A percentile compares a stretch with the other conserved stretches of the same genome.
Conservation (phyloP, 73 alveolate species). For the Paramecium bursaria region DNA sequence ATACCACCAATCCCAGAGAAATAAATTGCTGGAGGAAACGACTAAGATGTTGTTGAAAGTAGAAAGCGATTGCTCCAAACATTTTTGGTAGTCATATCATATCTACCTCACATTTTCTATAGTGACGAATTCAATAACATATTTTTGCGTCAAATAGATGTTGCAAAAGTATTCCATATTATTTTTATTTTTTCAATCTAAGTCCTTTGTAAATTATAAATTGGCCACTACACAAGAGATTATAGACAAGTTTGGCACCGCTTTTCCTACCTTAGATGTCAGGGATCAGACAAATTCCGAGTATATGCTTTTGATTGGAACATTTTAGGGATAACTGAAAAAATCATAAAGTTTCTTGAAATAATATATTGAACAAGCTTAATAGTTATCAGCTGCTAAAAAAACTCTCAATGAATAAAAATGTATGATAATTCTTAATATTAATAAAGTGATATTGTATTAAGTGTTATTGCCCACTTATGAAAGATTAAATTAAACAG, state of each 20-base stretch:
- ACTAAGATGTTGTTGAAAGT: neutral
- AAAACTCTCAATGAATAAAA: neutral
- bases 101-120: constrained; percentile 40
- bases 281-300: constrained; percentile 13
- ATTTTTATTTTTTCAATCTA: too few relatives aligned
- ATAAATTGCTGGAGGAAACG: constrained; percentile 40
- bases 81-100: neutral
- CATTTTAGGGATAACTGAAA: constrained; percentile 45
- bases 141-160: constrained; percentile 37
- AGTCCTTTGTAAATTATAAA: too few relatives aligned
- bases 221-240: constrained; percentile 33
- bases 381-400: neutral
- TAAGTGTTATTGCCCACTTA: constrained; percentile 24
- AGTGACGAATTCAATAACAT: neutral
- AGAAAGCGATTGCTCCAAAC: constrained; percentile 21
- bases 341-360: neutral
- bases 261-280: constrained; percentile 39
- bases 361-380: constrained; percentile 18
- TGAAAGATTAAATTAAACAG: neutral
- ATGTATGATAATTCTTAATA: neutral
- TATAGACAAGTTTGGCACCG: neutral
- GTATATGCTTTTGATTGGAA: constrained; percentile 24
- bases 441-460: constrained; percentile 15
- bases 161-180: constrained; percentile 55
- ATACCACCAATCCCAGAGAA: constrained; percentile 92